Evolutionary conservation across 345 rosid species (phyloP).

Genomic region (Ricinus communis): DNA sequence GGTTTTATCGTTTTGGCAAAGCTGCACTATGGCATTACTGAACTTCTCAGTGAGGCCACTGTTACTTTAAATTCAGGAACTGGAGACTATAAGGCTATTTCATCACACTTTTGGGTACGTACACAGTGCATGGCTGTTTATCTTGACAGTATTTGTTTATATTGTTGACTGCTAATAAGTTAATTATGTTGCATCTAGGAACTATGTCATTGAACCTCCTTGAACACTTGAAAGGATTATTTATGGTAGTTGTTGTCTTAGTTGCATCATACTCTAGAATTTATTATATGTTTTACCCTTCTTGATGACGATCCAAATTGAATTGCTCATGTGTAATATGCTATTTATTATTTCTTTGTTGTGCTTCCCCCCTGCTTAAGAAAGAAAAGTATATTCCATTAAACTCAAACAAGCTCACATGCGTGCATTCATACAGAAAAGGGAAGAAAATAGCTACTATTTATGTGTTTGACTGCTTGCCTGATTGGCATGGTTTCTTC

Average conservation of each 20-base stretch:
- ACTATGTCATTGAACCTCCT: background rate
- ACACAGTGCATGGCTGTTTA: background rate
- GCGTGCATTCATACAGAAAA: background rate
- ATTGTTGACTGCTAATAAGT: background rate
- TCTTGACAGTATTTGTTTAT: slow-evolving; percentile 1
- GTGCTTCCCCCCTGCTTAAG: background rate
- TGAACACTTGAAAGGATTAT: no score
- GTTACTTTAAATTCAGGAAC: slow-evolving; percentile 33
- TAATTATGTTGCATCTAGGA: background rate
- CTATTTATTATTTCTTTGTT: background rate
- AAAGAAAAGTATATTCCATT: background rate
- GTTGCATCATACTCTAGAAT: no score
- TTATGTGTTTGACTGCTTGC: background rate
- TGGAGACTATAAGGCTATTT: slow-evolving; percentile 51
- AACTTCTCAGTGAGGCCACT: slow-evolving; percentile 55
- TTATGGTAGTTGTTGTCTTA: no score
- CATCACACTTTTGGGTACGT: slow-evolving; percentile 54
- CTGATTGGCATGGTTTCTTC: background rate
- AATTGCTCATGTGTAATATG: background rate
- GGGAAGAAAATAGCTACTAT: background rate
- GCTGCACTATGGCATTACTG: slow-evolving; percentile 65
- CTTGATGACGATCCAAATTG: background rate
- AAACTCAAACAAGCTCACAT: background rate
- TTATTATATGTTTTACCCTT: no score
- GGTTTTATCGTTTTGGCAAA: slow-evolving; percentile 53